Evolutionary conservation across 257 asterid species (phyloP), one percentile per base, ranked within the genome.

Genomic region (Solanum neorickii): DNA sequence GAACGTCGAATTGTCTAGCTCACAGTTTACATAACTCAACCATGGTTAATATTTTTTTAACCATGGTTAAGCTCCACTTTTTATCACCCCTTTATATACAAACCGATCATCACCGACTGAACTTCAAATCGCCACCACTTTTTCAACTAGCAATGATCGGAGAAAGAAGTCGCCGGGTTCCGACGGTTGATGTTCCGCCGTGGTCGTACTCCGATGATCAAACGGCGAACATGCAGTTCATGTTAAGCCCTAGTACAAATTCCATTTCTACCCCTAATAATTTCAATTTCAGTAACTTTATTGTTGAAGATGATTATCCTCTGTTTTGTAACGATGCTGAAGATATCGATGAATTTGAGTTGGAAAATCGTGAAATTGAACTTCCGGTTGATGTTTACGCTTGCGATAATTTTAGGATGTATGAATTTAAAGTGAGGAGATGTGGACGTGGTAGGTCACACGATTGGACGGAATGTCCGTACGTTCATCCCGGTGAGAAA

Each of bases 401-500:
- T 0, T 96, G 96, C 91, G 99, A 96, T 89, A 88, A 96, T 23
- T 96, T 96, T 92, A 94, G 98, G 49, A 96, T 95, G 96, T 96
- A 85, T 89, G 98, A 94, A 86, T 96, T 96, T 82, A 96, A 96
- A 89, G 98, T 96, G 15, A 90, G 90, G 66, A 94, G 91, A 90
- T 96, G 99, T 89, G 70, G 94, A 65, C 94, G 97, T 60, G 96
- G 95, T 41, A 89, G 96, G 68, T 93, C 98, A 1, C 99, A 96
- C 52, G 99, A 94, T 89, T 96, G 99, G 99, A 96, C 98, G 3
- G 98, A 95, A 89, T 95, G 98, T 88, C 98, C 98, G 37, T 95
- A 88, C 72, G 97, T 96, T 37, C 98, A 95, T 88, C 98, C 98
- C 1, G 98, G 98, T 0, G 98, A 96, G 88, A 96, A 94, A 86